Conservation (phyloP, 2,329 filamentous ascomycete genomes). For the Pseudopithomyces chartarum region DNA sequence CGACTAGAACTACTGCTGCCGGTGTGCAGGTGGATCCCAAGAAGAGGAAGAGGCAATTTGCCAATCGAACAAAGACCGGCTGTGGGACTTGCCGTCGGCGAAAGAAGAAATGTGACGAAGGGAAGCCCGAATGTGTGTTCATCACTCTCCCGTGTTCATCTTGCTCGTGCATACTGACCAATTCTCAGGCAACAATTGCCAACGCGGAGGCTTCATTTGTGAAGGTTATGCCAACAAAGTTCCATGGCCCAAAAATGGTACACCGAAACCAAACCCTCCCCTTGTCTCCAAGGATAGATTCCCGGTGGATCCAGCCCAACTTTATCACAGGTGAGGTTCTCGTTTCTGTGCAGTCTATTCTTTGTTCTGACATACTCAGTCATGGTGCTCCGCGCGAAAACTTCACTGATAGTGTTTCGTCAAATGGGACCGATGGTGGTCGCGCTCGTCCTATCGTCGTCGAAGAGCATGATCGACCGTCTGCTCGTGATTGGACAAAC, state of each 20-base stretch:
- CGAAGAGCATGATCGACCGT: slow-evolving; percentile 49
- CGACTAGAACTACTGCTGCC: slow-evolving; percentile 48
- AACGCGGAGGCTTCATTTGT: slow-evolving; percentile 87
- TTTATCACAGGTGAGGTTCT: slow-evolving; percentile 37
- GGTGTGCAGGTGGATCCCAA: slow-evolving; percentile 55
- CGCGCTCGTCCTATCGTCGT: slow-evolving; percentile 53
- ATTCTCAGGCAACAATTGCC: slow-evolving; percentile 71
- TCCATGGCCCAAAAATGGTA: slow-evolving; percentile 78
- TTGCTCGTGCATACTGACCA: slow-evolving; percentile 1
- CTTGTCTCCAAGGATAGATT: slow-evolving; percentile 79
- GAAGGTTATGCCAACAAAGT: slow-evolving; percentile 85
- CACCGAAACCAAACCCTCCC: slow-evolving; percentile 61
- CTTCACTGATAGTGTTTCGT: slow-evolving; percentile 40
- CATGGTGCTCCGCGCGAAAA: slow-evolving; percentile 33
- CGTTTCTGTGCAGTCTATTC: neutral
- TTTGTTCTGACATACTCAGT: slow-evolving; percentile 9
- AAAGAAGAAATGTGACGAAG: slow-evolving; percentile 98
- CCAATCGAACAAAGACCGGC: slow-evolving; percentile 93
- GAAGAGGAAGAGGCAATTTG: slow-evolving; percentile 68
- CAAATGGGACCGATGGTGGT: slow-evolving; percentile 45
- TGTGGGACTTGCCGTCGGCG: slow-evolving; percentile 89
- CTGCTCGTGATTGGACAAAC: slow-evolving; percentile 26
- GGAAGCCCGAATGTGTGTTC: slow-evolving; percentile 83
- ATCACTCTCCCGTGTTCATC: slow-evolving; percentile 56
- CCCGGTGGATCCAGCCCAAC: slow-evolving; percentile 26